Conservation (phyloP, 2,329 filamentous ascomycete genomes). For the Paecilomyces fulvus region DNA sequence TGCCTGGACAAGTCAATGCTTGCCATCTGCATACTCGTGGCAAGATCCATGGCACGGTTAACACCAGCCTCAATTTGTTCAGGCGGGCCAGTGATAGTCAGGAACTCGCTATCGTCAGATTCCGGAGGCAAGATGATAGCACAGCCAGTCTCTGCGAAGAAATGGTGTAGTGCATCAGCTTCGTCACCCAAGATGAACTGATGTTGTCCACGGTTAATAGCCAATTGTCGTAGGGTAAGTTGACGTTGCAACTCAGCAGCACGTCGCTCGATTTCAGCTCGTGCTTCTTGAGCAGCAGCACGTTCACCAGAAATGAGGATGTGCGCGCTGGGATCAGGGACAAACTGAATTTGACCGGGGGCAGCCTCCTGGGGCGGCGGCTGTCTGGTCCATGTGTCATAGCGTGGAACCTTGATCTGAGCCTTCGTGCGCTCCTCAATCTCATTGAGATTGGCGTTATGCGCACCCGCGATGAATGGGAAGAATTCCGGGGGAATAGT, state of each 20-base stretch:
- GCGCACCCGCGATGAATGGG: constrained; percentile 81
- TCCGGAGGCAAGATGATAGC: constrained; percentile 70
- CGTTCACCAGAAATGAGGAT: constrained; percentile 86
- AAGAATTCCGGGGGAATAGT: constrained; percentile 87
- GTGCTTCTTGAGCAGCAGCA: constrained; percentile 67
- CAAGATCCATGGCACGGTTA: constrained; percentile 79
- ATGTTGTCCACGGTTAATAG: constrained; percentile 78
- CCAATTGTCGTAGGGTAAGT: constrained; percentile 67
- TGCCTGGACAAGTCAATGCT: constrained; percentile 75
- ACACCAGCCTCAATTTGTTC: constrained; percentile 65
- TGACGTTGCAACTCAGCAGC: constrained; percentile 67
- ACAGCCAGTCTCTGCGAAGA: constrained; percentile 85
- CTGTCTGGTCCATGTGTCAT: constrained; percentile 63
- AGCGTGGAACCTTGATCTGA: constrained; percentile 72
- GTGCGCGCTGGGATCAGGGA: constrained; percentile 62
- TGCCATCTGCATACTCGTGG: constrained; percentile 75
- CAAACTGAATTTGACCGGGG: constrained; percentile 61
- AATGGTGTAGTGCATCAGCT: constrained; percentile 71
- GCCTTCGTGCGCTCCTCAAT: constrained; percentile 68
- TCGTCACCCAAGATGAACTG: constrained; percentile 89
- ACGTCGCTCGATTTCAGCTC: constrained; percentile 70
- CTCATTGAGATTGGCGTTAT: constrained; percentile 57
- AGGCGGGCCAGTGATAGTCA: constrained; percentile 75
- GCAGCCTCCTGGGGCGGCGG: constrained; percentile 56
- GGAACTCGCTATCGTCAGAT: constrained; percentile 68